Evolutionary conservation across 768 basidiomycete genomes (phyloP), one percentile per base, ranked within the genome.

Genomic region (Peribolospora baueri): DNA sequence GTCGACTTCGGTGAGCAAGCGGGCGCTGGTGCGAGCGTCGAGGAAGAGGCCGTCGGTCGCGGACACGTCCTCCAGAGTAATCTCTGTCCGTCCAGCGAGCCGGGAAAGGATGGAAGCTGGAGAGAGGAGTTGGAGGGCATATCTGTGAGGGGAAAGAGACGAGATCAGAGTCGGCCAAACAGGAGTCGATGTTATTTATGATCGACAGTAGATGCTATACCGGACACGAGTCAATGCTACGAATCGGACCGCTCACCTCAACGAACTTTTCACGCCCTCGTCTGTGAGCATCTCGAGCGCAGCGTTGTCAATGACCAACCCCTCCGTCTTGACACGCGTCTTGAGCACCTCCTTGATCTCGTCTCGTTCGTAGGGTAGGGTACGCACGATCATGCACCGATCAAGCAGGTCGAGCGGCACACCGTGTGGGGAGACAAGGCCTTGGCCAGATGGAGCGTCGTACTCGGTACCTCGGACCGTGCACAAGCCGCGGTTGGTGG

Each of bases 311-410:
- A 88, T 71, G 60, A 77, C 78, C 39, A 95, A 71, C 2, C 85
- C 84, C 65, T 97, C 93, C 1, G 85, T 76, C 58, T 78, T 80
- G 5, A 85, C 83, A 52, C 93, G 77, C 54, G 88, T 71, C 61
- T 84, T 81, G 0, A 95, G 74, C 36, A 95, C 88, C 65, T 79
- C 80, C 42, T 77, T 78, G 49, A 95, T 81, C 65, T 95, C 82
- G 8, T 83, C 84, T 46, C 77, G 74, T 5, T 75, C 76, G 66
- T 95, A 90, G 9, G 75, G 72, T 56, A 83, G 77, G 1, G 91
- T 97, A 63, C 86, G 84, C 14, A 97, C 91, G 56, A 97, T 97
- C 72, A 98, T 80, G 67, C 70, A 87, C 79, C 91, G 76, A 69
- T 97, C 93, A 48, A 95, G 73, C 11, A 97, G 71, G 69, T 98